Evolutionary conservation across 768 basidiomycete species (phyloP), one percentile per base, ranked within the genome.

Genomic region (Neoboletus subvelutipes): DNA sequence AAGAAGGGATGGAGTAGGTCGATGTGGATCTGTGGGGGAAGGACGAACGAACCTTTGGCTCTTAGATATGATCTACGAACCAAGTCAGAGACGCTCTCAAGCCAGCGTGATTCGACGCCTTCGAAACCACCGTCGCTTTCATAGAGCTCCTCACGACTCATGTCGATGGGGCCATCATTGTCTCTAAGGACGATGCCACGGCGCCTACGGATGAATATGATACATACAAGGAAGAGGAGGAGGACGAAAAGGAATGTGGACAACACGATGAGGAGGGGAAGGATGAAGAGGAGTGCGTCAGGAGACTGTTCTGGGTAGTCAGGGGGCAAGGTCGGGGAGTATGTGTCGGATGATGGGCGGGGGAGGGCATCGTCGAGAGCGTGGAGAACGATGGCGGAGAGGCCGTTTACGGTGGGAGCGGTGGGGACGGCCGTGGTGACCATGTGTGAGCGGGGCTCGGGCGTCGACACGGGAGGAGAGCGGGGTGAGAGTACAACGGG

Each of bases 121-220:
- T 94, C 93, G 58, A 98, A 89, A 28, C 94, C 97, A 34, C 95
- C 96, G 60, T 98, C 95, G 9, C 89, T 90, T 50, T 91, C 88
- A 50, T 92, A 80, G 51, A 95, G 82, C 54, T 98, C 94, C 64
- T 96, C 92, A 46, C 92, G 83, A 66, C 87, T 90, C 81, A 98
- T 86, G 76, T 98, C 95, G 56, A 94, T 79, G 10, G 97, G 97
- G 31, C 96, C 94, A 67, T 95, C 94, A 64, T 80, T 80, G 78
- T 98, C 96, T 56, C 82, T 82, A 60, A 93, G 81, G 64, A 83
- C 74, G 73, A 94, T 94, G 53, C 87, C 86, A 55, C 90, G 80
- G 43, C 91, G 80, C 54, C 82, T 79, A 58, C 92, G 83, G 64
- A 97, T 82, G 60, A 96, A 81, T 64, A 98, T 80, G 56, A 97